Percentiles rank a stretch among this genome's conserved stretches.
Conservation (phyloP, 2,329 filamentous ascomycete species). For the Exophiala calicioides region DNA sequence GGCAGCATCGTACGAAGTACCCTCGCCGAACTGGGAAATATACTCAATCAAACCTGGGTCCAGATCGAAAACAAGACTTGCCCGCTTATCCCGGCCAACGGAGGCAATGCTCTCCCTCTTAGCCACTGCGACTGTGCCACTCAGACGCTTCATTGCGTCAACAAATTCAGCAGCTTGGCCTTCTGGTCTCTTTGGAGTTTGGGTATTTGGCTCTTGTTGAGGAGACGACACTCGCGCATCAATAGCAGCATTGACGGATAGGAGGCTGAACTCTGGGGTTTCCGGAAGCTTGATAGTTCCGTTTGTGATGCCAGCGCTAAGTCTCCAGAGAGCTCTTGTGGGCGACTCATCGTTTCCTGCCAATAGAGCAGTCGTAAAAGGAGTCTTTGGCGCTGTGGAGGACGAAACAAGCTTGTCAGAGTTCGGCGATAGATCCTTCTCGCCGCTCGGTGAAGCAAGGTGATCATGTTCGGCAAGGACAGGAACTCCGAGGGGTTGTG, state of each 20-base stretch:
- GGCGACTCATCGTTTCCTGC: conserved; percentile 18
- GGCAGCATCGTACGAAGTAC: neutral
- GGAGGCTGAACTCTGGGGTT: neutral
- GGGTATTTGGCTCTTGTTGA: too few species aligned
- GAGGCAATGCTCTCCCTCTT: conserved; percentile 8
- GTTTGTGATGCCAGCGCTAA: conserved; percentile 11
- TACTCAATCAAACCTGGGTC: conserved; percentile 23
- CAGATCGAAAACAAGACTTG: conserved; percentile 23
- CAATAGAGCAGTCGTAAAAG: conserved; percentile 15
- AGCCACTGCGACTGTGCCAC: neutral
- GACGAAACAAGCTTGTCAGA: neutral
- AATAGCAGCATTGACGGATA: neutral
- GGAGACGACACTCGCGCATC: neutral
- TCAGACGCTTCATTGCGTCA: conserved; percentile 7
- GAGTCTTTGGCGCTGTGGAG: conserved; percentile 4
- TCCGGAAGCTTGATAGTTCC: conserved; percentile 17
- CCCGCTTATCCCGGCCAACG: conserved; percentile 6
- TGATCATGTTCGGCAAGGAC: neutral
- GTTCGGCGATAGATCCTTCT: neutral
- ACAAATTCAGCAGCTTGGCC: conserved; percentile 1
- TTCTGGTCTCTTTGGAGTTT: neutral
- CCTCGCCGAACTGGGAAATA: conserved; percentile 21
- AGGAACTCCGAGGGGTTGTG: neutral
- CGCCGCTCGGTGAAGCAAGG: neutral
- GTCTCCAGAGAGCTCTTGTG: conserved; percentile 6